Base-by-base conservation (phyloP, 108 stramenopile genomes). In the Cyclotella kingstonii region DNA sequence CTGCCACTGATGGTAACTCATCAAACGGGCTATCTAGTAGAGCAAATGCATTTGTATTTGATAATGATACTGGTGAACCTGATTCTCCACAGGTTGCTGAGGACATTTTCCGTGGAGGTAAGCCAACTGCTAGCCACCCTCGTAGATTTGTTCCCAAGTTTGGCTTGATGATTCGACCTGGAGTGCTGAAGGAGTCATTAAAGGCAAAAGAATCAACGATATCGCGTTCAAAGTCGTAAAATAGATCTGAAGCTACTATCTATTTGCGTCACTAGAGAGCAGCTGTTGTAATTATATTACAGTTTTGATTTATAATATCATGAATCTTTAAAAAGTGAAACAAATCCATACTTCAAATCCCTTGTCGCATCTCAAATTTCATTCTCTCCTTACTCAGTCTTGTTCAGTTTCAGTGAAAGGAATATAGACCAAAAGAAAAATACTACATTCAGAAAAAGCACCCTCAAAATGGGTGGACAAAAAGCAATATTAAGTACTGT, bases 381-480 rank as follows among this genome's bases (percentile, higher is more conserved):
- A 1, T 33, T 5, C 19, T 50, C 30, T 2, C 33, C 46, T 60
- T 33, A 63, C 21, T 77, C 82, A 7, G 68, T 71, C 53, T 87
- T 88, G 79, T 93, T 95, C 45, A 94, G 60, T 51, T 88, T 87
- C 22, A 93, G 60, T 10, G 88, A 90, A 4, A 96, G 74, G 60
- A 87, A 95, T 49, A 96, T 94, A 43, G 73, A 73, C 95, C 95
- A 96, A 55, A 91, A 93, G 82, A 96, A 96, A 59, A 96, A 96
- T 3, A 96, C 92, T 7, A 79, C 70, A 67, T 96, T 96, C 50
- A 94, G 45, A 67, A 92, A 96, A 9, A 96, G 68, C 5, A 96
- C 96, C 33, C 96, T 78, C 10, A 94, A 73, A 31, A 83, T 76
- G 3, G 93, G 94, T 26, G 91, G 92, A 40, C 84, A 84, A 66